phyloP scores from a whole-genome alignment of 2,329 filamentous ascomycete species.

The Grosmannia clavigera region DNA sequence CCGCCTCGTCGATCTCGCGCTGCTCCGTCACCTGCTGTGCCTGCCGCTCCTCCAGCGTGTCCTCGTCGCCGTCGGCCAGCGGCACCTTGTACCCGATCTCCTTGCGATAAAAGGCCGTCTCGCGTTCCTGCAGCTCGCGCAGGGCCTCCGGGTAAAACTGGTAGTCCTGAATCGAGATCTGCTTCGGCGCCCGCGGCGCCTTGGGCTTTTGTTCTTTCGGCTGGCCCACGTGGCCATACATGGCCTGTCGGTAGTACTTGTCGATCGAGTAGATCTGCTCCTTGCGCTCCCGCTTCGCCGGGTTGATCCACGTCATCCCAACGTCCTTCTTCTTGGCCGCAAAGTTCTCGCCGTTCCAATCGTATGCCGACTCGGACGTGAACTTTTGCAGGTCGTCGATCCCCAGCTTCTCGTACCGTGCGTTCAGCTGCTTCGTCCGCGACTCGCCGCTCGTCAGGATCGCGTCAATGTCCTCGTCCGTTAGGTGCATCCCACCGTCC shows the following conservation, averaged over 20 bases:
- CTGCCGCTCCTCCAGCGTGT: conserved; percentile 69
- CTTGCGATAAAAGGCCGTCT: conserved; percentile 91
- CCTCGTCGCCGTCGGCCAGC: conserved; percentile 76
- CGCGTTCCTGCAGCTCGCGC: conserved; percentile 83
- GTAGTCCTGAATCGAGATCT: conserved; percentile 85
- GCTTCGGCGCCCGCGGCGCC: conserved; percentile 88
- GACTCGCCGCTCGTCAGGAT: conserved; percentile 80
- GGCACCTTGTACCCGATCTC: conserved; percentile 93
- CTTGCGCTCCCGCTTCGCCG: conserved; percentile 94
- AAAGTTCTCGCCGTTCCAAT: conserved; percentile 98
- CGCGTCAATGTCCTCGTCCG: conserved; percentile 80
- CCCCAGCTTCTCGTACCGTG: conserved; percentile 91
- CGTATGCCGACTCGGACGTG: conserved; percentile 91
- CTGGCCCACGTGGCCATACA: conserved; percentile 64
- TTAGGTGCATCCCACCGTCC: conserved; percentile 49
- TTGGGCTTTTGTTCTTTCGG: conserved; percentile 82
- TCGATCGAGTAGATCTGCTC: conserved; percentile 98
- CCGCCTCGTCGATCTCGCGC: conserved; percentile 84
- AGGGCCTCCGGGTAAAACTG: conserved; percentile 87
- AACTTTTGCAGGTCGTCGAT: conserved; percentile 97
- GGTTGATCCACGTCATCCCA: conserved; percentile 93
- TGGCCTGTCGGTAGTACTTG: conserved; percentile 89
- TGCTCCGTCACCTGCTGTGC: conserved; percentile 81
- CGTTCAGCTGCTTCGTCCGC: conserved; percentile 78
- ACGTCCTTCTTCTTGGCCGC: conserved; percentile 80